Conservation (phyloP, 306 rosid genomes). For the Mimosa bimucronata region DNA sequence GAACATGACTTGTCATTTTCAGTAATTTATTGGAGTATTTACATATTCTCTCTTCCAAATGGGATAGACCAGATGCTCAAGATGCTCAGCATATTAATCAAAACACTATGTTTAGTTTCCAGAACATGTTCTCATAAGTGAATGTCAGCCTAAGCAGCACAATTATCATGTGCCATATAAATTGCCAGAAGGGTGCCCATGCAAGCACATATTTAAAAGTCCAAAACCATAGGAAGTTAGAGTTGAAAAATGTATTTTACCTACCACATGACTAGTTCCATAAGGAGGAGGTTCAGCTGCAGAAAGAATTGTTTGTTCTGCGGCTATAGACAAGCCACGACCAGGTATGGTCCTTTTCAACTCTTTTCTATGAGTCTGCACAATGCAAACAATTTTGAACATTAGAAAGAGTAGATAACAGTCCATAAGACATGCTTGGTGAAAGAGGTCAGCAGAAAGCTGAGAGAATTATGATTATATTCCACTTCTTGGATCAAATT, state of each 20-base stretch:
- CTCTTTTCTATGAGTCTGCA: conserved; percentile 75
- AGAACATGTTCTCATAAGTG: conserved; percentile 1
- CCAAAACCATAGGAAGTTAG: conserved; percentile 9
- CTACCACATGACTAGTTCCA: conserved; percentile 72
- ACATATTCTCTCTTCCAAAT: conserved; percentile 9
- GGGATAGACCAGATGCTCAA: not conserved
- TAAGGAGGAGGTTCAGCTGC: conserved; percentile 68
- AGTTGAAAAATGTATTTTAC: conserved; percentile 42
- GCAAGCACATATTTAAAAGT: not conserved
- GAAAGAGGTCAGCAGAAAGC: conserved; percentile 8
- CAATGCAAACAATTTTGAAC: conserved; percentile 20
- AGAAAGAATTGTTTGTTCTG: conserved; percentile 51
- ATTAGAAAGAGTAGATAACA: not conserved
- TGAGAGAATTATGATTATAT: not conserved
- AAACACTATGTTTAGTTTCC: conserved; percentile 8
- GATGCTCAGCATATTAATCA: conserved; percentile 16
- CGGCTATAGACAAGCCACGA: conserved; percentile 38
- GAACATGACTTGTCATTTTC: conserved; percentile 5
- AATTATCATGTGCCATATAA: conserved; percentile 17
- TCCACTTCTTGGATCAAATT: conserved; percentile 12
- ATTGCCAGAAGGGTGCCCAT: conserved; percentile 3
- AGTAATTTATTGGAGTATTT: conserved; percentile 16
- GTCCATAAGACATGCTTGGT: conserved; percentile 23
- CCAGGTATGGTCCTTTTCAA: conserved; percentile 44
- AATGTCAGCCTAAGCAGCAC: conserved; percentile 10